Conservation (phyloP, 768 basidiomycete species). For the Gymnopilus dilepis region DNA sequence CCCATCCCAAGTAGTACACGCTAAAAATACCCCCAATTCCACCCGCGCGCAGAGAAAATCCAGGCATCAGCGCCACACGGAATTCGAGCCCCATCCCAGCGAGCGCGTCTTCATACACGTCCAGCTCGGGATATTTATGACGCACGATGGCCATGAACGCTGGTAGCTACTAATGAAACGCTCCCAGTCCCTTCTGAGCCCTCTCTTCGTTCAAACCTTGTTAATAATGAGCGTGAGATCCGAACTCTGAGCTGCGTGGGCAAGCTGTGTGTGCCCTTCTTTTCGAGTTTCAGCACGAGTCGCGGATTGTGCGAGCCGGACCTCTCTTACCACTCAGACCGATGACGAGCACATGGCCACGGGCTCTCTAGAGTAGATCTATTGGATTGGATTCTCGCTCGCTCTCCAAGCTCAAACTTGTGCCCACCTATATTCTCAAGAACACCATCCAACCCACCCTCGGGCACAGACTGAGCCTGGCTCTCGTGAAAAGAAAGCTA, state of each 20-base stretch:
- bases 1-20: too few relatives aligned
- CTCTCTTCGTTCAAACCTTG: background rate
- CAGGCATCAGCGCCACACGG: background rate
- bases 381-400: too few relatives aligned
- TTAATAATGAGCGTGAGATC: conserved; percentile 5
- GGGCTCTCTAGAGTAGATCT: too few relatives aligned
- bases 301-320: conserved; percentile 9
- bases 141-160: background rate
- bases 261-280: background rate
- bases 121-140: background rate
- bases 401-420: background rate
- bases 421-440: background rate
- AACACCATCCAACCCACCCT: background rate
- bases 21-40: background rate
- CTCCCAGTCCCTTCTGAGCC: background rate
- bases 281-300: conserved; percentile 5
- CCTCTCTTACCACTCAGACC: background rate
- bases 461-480: background rate
- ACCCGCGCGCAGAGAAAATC: background rate
- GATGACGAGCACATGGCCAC: conserved; percentile 1
- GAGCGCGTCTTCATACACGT: too few relatives aligned
- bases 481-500: background rate
- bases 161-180: background rate
- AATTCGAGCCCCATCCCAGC: background rate
- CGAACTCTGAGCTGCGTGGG: conserved; percentile 5